Evolutionary conservation across 202 grass and related monocot genomes (phyloP), one percentile per base, ranked within the genome.

Genomic region (Panicum virgatum): DNA sequence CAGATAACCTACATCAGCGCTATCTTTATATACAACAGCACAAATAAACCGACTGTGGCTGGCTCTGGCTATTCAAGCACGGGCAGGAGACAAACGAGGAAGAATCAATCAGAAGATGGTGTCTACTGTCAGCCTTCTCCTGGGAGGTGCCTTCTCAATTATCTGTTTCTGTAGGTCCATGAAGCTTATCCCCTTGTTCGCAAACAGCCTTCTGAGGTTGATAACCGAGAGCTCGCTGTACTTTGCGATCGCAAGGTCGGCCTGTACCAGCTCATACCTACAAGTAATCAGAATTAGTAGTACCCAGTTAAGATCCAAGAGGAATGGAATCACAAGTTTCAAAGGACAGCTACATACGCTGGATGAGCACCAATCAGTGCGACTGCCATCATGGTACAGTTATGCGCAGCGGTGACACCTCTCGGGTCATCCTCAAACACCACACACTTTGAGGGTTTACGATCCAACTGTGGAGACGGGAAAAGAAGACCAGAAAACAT

Each of bases 141-240:
- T 96, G 22, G 93, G 89, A 25, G 96, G 92, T 37, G 92, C 88
- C 27, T 43, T 96, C 48, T 99, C 90, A 27, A 92, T 84, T 71
- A 96, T 86, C 88, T 96, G 89, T 85, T 96, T 99, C 86, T 96
- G 96, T 71, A 96, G 73, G 79, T 99, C 96, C 96, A 99, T 99
- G 86, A 99, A 99, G 50, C 72, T 87, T 46, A 85, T 84, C 83
- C 93, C 96, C 80, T 84, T 94, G 48, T 92, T 86, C 3, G 91
- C 96, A 89, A 92, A 96, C 62, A 99, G 70, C 83, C 96, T 96
- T 82, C 96, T 93, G 16, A 99, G 93, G 70, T 99, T 99, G 82
- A 99, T 99, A 75, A 99, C 96, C 2, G 96, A 99, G 26, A 99
- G 88, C 61, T 99, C 83, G 2, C 69, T 85, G 80, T 90, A 99